Percentiles rank a stretch among this genome's conserved stretches.
Conservation (phyloP, 495 filamentous ascomycete genomes). For the Poronia punctata region DNA sequence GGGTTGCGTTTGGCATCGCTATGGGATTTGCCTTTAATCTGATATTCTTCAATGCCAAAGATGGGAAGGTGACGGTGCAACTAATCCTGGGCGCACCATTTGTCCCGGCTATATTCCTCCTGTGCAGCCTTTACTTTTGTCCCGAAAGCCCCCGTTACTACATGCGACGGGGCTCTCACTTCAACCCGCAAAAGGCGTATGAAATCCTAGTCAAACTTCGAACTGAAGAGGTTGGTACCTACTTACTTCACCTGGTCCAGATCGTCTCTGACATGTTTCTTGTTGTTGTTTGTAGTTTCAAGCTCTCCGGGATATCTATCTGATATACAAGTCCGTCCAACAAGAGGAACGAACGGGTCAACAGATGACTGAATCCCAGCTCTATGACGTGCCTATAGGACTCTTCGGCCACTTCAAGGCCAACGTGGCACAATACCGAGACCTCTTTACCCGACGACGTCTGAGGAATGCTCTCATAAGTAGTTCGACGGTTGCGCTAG, state of each 20-base stretch:
- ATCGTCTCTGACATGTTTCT: no score
- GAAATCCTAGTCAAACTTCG: slow-evolving; percentile 15
- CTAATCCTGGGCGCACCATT: slow-evolving; percentile 24
- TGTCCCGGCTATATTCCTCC: slow-evolving; percentile 20
- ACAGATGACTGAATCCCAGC: background rate
- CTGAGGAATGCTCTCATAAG: slow-evolving; percentile 24
- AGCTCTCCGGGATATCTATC: slow-evolving; percentile 24
- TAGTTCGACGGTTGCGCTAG: slow-evolving; percentile 20
- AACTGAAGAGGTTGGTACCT: slow-evolving; percentile 16
- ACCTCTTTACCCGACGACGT: slow-evolving; percentile 19
- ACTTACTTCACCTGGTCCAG: background rate
- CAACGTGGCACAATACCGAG: slow-evolving; percentile 15
- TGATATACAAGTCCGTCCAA: slow-evolving; percentile 24
- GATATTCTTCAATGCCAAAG: slow-evolving; percentile 12
- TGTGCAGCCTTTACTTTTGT: slow-evolving; percentile 22
- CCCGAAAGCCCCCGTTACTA: slow-evolving; percentile 28
- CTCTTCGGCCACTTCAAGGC: slow-evolving; percentile 8
- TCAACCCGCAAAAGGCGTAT: slow-evolving; percentile 21
- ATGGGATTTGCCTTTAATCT: slow-evolving; percentile 26
- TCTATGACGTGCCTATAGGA: slow-evolving; percentile 2
- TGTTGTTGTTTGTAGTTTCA: slow-evolving; percentile 16
- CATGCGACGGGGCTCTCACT: slow-evolving; percentile 19
- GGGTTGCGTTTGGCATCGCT: slow-evolving; percentile 30
- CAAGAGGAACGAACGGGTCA: slow-evolving; percentile 17
- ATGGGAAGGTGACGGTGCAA: background rate